Evolutionary conservation across 2,329 filamentous ascomycete species (phyloP), one percentile per base, ranked within the genome.

Genomic region (Penicillium rolfsii): DNA sequence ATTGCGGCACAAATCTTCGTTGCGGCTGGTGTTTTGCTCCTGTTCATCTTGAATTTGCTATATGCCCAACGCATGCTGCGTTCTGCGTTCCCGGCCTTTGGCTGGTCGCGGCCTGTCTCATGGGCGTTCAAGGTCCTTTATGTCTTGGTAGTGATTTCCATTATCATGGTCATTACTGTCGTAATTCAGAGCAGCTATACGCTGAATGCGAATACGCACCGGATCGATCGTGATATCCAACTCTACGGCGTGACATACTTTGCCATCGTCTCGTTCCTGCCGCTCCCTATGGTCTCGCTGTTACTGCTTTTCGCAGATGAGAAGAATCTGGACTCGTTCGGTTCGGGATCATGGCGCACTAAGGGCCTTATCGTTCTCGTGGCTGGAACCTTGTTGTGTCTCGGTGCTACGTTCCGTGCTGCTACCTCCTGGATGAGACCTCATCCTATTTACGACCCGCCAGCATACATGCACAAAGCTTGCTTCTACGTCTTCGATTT

Each of bases 401-500:
- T 92, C 11, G 90, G 90, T 30, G 90, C 91, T 2, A 79, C 80
- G 16, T 93, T 91, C 78, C 85, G 91, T 38, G 81, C 85, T 33
- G 89, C 83, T 16, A 85, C 84, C 0, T 78, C 72, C 30, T 91
- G 83, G 75, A 80, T 80, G 58, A 71, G 80, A 0, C 77, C 79
- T 26, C 83, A 82, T 30, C 85, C 81, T 3, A 68, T 70, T 58
- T 79, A 48, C 11, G 45, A 85, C 59, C 87, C 90, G 1, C 88
- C 87, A 5, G 90, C 88, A 84, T 94, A 88, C 73, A 84, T 91
- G 69, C 80, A 80, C 70, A 90, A 89, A 73, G 84, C 87, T 1
- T 86, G 85, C 69, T 96, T 92, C 80, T 96, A 95, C 79, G 78
- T 87, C 71, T 91, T 95, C 80, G 90, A 91, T 77, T 96, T 91